Conservation (phyloP, 208 protist genomes). For the Leishmania tropica region DNA sequence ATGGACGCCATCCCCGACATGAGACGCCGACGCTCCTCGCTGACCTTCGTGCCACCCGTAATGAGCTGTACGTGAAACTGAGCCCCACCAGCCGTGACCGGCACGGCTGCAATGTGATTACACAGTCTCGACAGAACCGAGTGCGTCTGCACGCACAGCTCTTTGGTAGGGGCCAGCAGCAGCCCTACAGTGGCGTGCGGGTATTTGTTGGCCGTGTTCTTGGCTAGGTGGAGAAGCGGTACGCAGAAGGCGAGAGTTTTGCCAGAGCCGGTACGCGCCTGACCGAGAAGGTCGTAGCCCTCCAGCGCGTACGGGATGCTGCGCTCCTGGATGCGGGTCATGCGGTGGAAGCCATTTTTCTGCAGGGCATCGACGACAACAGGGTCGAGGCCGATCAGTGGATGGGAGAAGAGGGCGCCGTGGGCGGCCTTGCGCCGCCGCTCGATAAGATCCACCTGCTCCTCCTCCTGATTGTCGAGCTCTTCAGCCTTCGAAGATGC, state of each 20-base stretch:
- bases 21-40: constrained; percentile 73
- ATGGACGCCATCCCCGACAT: constrained; percentile 57
- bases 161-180: constrained; percentile 91
- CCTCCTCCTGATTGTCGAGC: not conserved
- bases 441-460: constrained; percentile 27
- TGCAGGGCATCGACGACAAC: constrained; percentile 58
- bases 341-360: constrained; percentile 71
- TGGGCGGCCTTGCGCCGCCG: constrained; percentile 31
- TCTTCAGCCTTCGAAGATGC: not conserved
- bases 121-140: constrained; percentile 85
- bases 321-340: constrained; percentile 95
- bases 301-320: constrained; percentile 92
- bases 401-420: constrained; percentile 74
- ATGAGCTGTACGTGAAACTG: constrained; percentile 85
- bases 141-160: constrained; percentile 94
- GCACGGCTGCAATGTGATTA: constrained; percentile 52
- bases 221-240: constrained; percentile 93
- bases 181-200: constrained; percentile 71
- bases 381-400: constrained; percentile 68
- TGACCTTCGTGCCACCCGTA: constrained; percentile 88
- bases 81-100: constrained; percentile 8
- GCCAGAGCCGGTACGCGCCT: constrained; percentile 94
- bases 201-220: constrained; percentile 46
- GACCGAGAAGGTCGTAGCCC: constrained; percentile 90
- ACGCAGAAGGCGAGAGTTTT: constrained; percentile 95